A percentile compares a stretch with the other conserved stretches of the same genome.
Evolutionary conservation across 2,329 filamentous ascomycete species (phyloP).

Genomic region (Diaporthe longicolla): DNA sequence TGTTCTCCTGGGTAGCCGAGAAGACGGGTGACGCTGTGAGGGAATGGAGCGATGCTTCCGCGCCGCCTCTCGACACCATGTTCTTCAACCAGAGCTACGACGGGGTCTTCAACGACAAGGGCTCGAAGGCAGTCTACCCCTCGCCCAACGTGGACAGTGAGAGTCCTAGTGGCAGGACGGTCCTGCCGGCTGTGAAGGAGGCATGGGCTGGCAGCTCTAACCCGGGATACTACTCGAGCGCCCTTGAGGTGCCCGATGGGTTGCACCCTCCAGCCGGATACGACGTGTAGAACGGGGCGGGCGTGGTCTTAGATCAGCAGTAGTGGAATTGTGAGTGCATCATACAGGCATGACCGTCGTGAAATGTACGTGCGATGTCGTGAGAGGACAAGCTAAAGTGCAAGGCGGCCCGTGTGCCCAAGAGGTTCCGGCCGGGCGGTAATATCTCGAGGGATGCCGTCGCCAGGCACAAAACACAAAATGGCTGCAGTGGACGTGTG

Average conservation of each 20-base stretch:
- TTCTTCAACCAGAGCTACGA: conserved; percentile 48
- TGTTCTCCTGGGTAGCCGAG: conserved; percentile 73
- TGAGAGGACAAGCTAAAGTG: neutral
- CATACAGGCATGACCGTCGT: neutral
- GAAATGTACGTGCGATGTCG: neutral
- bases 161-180: conserved; percentile 46
- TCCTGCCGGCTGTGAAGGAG: conserved; percentile 44
- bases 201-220: conserved; percentile 46
- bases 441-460: conserved; percentile 3
- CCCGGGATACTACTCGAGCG: conserved; percentile 48
- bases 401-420: neutral
- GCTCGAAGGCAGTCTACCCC: conserved; percentile 47
- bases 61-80: conserved; percentile 33
- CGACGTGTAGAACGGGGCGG: neutral
- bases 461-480: neutral
- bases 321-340: neutral
- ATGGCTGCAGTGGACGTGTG: neutral
- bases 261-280: conserved; percentile 47
- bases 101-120: conserved; percentile 48
- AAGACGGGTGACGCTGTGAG: conserved; percentile 69
- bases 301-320: neutral
- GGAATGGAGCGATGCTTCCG: conserved; percentile 40
- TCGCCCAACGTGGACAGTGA: conserved; percentile 47
- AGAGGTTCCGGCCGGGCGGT: neutral
- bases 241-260: conserved; percentile 49